Conservation (phyloP, 2,329 filamentous ascomycete species). For the Neofusicoccum laricinum region DNA sequence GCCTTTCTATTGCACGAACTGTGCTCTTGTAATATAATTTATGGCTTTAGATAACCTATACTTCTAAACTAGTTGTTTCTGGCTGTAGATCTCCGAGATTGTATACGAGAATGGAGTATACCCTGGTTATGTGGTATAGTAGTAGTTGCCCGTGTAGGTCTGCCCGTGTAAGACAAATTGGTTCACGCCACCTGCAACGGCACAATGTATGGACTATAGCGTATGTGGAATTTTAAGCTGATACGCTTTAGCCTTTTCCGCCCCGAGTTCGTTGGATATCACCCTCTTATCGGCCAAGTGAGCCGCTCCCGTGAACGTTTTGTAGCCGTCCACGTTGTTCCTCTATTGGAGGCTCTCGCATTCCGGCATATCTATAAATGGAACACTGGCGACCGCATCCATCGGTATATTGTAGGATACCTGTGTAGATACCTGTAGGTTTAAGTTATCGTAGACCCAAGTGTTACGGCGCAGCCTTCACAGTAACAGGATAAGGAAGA, state of each 20-base stretch:
- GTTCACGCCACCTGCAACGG: slow-evolving; percentile 10
- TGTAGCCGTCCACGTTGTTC: slow-evolving; percentile 39
- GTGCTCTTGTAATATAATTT: neutral
- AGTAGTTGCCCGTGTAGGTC: neutral
- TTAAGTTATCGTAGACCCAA: slow-evolving; percentile 34
- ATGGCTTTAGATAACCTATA: neutral
- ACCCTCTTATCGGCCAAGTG: slow-evolving; percentile 38
- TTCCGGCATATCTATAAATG: slow-evolving; percentile 40
- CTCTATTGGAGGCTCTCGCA: slow-evolving; percentile 39
- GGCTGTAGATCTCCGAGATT: neutral
- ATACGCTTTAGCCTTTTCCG: neutral
- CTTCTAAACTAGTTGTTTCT: slow-evolving; percentile 7
- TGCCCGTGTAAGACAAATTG: slow-evolving; percentile 8
- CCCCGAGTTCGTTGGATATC: slow-evolving; percentile 29
- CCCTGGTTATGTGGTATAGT: slow-evolving; percentile 11
- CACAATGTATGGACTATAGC: neutral
- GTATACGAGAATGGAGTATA: slow-evolving; percentile 11
- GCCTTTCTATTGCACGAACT: neutral
- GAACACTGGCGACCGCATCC: slow-evolving; percentile 42
- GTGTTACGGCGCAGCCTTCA: too few relatives aligned
- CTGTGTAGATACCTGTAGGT: slow-evolving; percentile 39
- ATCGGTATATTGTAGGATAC: slow-evolving; percentile 42
- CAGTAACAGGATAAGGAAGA: too few relatives aligned
- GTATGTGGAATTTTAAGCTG: neutral
- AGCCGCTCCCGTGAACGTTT: slow-evolving; percentile 40